These are phyloP conservation scores for Epithele typhae DNA, from an alignment of 768 basidiomycete genomes.

Conservation along the genomic window DNA sequence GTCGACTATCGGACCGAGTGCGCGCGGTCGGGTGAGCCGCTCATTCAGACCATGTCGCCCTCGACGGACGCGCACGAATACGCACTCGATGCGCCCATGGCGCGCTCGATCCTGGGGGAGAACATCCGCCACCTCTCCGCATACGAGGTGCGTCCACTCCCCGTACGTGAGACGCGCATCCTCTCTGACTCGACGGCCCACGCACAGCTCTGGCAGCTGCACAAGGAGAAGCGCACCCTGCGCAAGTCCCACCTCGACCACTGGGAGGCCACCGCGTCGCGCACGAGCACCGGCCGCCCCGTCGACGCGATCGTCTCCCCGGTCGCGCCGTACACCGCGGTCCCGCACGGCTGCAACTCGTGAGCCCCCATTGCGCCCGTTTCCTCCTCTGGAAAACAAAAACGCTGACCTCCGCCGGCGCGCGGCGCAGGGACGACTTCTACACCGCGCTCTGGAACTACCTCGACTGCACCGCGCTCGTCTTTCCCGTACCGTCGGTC, in stretches of 20 bases:
- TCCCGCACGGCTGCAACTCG: conserved; percentile 42
- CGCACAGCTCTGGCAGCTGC: conserved; percentile 43
- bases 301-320: conserved; percentile 51
- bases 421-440: conserved; percentile 28
- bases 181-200: background rate
- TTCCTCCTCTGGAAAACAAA: no score
- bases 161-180: background rate
- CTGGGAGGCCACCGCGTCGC: conserved; percentile 40
- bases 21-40: conserved; percentile 39
- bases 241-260: conserved; percentile 44
- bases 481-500: conserved; percentile 47
- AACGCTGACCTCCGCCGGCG: no score
- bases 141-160: conserved; percentile 20
- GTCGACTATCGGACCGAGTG: conserved; percentile 34
- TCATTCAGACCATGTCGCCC: conserved; percentile 35
- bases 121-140: conserved; percentile 21
- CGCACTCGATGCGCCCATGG: conserved; percentile 41
- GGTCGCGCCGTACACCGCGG: conserved; percentile 37
- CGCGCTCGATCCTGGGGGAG: conserved; percentile 40
- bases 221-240: conserved; percentile 34
- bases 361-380: conserved; percentile 21
- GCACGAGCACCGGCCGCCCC: conserved; percentile 45
- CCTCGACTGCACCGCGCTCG: conserved; percentile 39
- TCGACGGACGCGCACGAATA: conserved; percentile 30
- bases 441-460: conserved; percentile 47